Conservation (phyloP, 441 rosid genomes). For the Eutrema salsugineum region DNA sequence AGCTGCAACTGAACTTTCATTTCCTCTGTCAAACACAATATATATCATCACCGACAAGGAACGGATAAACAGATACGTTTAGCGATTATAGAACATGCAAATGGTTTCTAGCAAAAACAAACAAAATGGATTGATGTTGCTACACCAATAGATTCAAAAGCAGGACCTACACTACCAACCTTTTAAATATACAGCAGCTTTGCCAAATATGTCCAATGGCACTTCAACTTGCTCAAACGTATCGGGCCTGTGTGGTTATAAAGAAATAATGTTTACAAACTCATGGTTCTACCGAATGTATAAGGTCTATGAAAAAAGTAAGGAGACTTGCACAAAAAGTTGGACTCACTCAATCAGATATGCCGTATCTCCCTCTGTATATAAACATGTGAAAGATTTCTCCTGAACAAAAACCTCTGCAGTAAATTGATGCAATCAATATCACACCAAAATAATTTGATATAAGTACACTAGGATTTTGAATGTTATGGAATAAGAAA, state of each 20-base stretch:
- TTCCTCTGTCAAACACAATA: constrained; percentile 57
- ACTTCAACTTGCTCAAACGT: constrained; percentile 91
- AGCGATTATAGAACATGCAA: background rate
- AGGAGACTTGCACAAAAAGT: background rate
- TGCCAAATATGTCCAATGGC: constrained; percentile 72
- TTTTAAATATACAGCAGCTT: constrained; percentile 69
- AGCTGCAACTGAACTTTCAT: constrained; percentile 74
- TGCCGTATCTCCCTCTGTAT: constrained; percentile 58
- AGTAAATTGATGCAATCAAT: constrained; percentile 15
- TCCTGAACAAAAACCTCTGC: constrained; percentile 89
- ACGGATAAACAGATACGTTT: background rate
- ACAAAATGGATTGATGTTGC: background rate
- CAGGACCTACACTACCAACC: constrained; percentile 39
- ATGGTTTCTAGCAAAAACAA: background rate
- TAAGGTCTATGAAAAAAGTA: background rate
- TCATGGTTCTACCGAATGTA: background rate
- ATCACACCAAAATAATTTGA: background rate
- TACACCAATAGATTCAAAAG: background rate
- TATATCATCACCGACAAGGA: background rate
- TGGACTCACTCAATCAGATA: constrained; percentile 78
- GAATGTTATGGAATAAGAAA: background rate
- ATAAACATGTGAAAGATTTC: constrained; percentile 72
- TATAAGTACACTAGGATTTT: background rate
- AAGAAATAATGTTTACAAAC: background rate
- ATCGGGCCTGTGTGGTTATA: constrained; percentile 49